These are phyloP conservation scores for Globisporangium nodosum DNA, from an alignment of 352 stramenopile species.

Conservation along the genomic window DNA sequence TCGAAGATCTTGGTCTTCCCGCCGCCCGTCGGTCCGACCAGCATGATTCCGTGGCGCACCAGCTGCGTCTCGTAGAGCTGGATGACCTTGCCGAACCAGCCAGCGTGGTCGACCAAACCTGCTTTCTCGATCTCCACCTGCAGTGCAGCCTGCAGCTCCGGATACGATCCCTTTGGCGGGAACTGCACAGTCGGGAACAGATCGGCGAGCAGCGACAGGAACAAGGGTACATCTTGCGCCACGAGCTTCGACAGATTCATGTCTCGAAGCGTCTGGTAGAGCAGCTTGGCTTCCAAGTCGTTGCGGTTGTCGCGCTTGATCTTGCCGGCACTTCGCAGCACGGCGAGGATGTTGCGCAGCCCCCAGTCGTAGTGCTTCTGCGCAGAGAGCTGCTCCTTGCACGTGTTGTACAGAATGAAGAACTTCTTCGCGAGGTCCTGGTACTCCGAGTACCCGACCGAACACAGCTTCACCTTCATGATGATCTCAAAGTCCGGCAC, in stretches of 20 bases:
- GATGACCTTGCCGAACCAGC: conserved; percentile 95
- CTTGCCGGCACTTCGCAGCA: conserved; percentile 85
- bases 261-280: conserved; percentile 91
- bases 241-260: conserved; percentile 99
- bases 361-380: conserved; percentile 94
- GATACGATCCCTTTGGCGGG: conserved; percentile 94
- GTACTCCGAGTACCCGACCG: conserved; percentile 92
- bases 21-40: conserved; percentile 95
- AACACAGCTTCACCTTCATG: conserved; percentile 95
- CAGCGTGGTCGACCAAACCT: conserved; percentile 81
- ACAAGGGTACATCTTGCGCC: conserved; percentile 96
- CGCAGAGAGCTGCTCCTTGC: conserved; percentile 88
- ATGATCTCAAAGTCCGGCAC: conserved; percentile 92
- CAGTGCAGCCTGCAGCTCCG: conserved; percentile 90
- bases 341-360: conserved; percentile 87
- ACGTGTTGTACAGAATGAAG: conserved; percentile 89
- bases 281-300: conserved; percentile 80
- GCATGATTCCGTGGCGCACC: conserved; percentile 98
- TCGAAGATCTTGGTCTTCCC: conserved; percentile 98
- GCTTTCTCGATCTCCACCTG: conserved; percentile 89
- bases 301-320: conserved; percentile 90
- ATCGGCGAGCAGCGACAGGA: conserved; percentile 95
- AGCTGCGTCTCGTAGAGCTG: conserved; percentile 98
- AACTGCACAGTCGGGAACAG: conserved; percentile 93
- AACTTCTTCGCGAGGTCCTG: conserved; percentile 91